Percentiles rank a stretch among this genome's conserved stretches.
phyloP scores from a whole-genome alignment of 139 green algal species.

The Axilococcus clingmanii region DNA sequence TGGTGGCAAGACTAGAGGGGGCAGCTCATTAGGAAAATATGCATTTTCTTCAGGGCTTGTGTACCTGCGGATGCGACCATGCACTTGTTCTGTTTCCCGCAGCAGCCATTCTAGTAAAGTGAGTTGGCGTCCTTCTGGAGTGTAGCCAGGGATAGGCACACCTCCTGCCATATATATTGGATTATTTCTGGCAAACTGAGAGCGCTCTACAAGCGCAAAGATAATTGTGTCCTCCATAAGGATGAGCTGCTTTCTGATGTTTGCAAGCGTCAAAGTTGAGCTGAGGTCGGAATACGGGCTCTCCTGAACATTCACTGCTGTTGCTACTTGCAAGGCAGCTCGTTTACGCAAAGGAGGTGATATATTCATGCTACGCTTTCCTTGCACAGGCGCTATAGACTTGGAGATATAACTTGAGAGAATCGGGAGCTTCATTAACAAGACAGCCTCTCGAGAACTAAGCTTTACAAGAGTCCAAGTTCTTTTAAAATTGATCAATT shows the following conservation, averaged over 20 bases:
- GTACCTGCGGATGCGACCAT: constrained; percentile 84
- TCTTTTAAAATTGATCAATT: too few species aligned
- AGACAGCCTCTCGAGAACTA: too few species aligned
- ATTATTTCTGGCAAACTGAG: constrained; percentile 82
- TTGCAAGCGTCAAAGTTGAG: too few species aligned
- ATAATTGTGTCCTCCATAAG: constrained; percentile 97
- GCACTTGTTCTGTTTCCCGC: constrained; percentile 80
- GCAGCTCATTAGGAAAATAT: constrained; percentile 76
- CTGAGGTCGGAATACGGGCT: too few species aligned
- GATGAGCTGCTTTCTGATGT: constrained; percentile 76
- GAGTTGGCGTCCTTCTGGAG: constrained; percentile 40
- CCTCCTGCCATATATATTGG: constrained; percentile 64
- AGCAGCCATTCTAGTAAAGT: constrained; percentile 91
- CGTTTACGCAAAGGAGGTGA: background rate
- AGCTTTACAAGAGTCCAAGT: too few species aligned
- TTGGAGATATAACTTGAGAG: too few species aligned
- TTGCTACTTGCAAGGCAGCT: too few species aligned
- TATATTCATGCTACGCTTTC: background rate
- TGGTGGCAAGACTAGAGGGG: constrained; percentile 37
- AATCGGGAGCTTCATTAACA: too few species aligned
- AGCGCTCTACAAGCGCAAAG: constrained; percentile 89
- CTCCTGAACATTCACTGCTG: too few species aligned
- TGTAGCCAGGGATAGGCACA: constrained; percentile 47
- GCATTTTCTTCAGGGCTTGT: constrained; percentile 90
- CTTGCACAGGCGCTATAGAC: too few species aligned